A percentile compares a stretch with the other conserved stretches of the same genome.
These are phyloP conservation scores for Scleroderma bovista DNA, from an alignment of 768 basidiomycete genomes.

Conservation along the genomic window DNA sequence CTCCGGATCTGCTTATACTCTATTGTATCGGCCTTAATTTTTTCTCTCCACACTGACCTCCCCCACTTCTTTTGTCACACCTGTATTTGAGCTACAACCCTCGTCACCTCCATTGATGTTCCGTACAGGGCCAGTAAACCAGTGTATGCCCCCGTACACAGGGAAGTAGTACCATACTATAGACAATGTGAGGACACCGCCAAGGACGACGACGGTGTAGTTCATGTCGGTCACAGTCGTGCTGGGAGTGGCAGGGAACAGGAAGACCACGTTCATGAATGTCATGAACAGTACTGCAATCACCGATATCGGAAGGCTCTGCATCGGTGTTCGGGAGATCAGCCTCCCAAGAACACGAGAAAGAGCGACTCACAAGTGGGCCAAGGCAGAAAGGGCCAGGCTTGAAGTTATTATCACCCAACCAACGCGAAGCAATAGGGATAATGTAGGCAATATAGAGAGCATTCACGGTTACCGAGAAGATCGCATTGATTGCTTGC, in stretches of 20 bases:
- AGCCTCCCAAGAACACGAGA: neutral
- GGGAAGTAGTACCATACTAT: slow-evolving; percentile 20
- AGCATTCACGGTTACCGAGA: slow-evolving; percentile 27
- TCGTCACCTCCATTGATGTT: slow-evolving; percentile 16
- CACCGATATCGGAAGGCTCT: slow-evolving; percentile 21
- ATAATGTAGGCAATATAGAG: slow-evolving; percentile 35
- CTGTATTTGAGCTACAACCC: neutral
- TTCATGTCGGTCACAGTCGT: slow-evolving; percentile 26
- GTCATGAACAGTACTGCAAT: slow-evolving; percentile 26
- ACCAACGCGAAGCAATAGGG: slow-evolving; percentile 32
- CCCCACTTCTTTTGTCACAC: neutral
- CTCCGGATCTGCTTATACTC: too few species aligned
- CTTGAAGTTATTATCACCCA: slow-evolving; percentile 25
- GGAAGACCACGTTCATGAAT: slow-evolving; percentile 30
- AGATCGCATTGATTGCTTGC: slow-evolving; percentile 19
- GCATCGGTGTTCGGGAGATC: slow-evolving; percentile 11
- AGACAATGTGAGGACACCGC: slow-evolving; percentile 27
- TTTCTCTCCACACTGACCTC: neutral
- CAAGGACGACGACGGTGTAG: slow-evolving; percentile 22
- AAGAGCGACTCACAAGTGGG: neutral
- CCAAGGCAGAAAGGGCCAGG: slow-evolving; percentile 33
- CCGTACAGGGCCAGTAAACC: slow-evolving; percentile 31
- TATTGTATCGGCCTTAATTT: too few species aligned
- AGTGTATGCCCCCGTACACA: slow-evolving; percentile 27
- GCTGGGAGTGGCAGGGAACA: slow-evolving; percentile 27